These are phyloP conservation scores for Giardia duodenalis DNA, from an alignment of 208 protist genomes.

Conservation along the genomic window DNA sequence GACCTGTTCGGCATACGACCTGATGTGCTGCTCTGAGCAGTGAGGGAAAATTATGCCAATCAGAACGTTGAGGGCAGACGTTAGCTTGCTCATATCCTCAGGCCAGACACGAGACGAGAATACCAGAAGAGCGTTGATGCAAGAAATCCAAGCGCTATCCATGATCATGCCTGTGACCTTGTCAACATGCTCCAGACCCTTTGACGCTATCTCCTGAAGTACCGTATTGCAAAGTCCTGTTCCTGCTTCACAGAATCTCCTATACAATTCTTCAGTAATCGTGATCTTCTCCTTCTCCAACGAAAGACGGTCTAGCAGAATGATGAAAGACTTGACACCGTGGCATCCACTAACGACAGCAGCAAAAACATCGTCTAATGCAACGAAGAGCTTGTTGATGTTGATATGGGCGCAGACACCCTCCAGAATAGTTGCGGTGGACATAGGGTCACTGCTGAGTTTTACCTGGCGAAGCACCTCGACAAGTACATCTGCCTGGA, in stretches of 20 bases:
- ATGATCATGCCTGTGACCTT: neutral
- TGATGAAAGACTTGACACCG: slow-evolving; percentile 4
- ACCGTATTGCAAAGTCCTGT: neutral
- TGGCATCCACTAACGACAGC: neutral
- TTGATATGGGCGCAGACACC: neutral
- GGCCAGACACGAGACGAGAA: neutral
- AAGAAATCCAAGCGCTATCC: neutral
- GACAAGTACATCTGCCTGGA: neutral
- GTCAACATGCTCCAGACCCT: neutral
- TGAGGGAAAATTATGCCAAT: neutral
- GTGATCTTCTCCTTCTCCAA: neutral
- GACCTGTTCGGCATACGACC: neutral
- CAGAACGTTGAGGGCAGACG: neutral
- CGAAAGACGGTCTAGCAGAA: neutral
- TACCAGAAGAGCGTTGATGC: neutral
- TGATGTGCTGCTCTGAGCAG: neutral
- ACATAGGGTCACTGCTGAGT: neutral
- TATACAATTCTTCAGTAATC: neutral
- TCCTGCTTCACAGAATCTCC: neutral
- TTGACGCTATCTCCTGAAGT: neutral
- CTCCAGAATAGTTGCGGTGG: neutral
- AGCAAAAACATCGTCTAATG: neutral
- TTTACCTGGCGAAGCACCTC: neutral
- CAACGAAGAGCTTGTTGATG: neutral
- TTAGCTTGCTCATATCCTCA: neutral